These are phyloP conservation scores for Stenogyne calaminthoides DNA, from an alignment of 305 asterid species.

Conservation along the genomic window DNA sequence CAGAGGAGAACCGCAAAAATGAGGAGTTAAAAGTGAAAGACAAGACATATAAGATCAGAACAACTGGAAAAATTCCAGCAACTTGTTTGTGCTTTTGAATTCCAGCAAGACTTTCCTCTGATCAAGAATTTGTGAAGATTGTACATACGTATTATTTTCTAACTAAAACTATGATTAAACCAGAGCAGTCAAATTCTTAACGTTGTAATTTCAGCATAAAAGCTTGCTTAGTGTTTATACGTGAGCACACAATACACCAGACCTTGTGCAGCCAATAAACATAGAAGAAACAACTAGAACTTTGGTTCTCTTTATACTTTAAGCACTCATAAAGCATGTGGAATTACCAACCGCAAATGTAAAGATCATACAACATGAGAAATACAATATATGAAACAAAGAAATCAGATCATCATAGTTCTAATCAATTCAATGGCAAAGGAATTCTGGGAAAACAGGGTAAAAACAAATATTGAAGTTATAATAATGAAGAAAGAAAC, in stretches of 20 bases:
- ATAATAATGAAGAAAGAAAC: background rate
- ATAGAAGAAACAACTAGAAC: background rate
- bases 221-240: constrained; percentile 9
- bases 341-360: background rate
- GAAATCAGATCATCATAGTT: background rate
- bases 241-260: background rate
- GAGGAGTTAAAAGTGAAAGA: constrained; percentile 72
- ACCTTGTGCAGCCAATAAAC: background rate
- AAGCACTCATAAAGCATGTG: constrained; percentile 5
- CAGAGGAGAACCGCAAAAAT: constrained; percentile 54
- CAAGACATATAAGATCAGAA: constrained; percentile 73
- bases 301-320: background rate
- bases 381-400: background rate
- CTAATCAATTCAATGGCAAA: background rate
- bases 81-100: constrained; percentile 71
- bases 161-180: constrained; percentile 3
- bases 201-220: background rate
- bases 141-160: constrained; percentile 27
- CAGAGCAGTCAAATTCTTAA: constrained; percentile 1
- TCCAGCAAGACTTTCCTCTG: constrained; percentile 12
- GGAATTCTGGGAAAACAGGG: background rate
- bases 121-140: constrained; percentile 19
- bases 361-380: constrained; percentile 5
- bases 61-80: constrained; percentile 76
- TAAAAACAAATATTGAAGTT: background rate